Evolutionary conservation across 2,329 filamentous ascomycete species (phyloP).

Genomic region (Westerdykella sp.): DNA sequence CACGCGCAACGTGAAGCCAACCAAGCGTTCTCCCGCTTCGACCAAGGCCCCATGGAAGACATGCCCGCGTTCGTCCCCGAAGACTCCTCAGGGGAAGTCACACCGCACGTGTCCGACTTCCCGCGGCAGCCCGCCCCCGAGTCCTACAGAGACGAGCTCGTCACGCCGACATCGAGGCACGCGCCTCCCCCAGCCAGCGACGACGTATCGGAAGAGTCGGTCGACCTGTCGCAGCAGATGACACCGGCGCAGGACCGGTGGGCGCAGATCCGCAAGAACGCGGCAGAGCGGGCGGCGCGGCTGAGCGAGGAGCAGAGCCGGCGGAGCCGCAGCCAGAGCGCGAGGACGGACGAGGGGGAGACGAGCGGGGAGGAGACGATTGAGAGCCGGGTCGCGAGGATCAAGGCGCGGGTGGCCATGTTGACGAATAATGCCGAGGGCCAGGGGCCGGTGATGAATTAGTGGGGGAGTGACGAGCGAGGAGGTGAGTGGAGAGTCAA

Average conservation of each 20-base stretch:
- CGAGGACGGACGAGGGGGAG: slow-evolving; percentile 71
- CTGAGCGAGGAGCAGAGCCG: slow-evolving; percentile 59
- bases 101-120: slow-evolving; percentile 13
- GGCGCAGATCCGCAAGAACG: slow-evolving; percentile 94
- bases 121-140: slow-evolving; percentile 14
- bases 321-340: slow-evolving; percentile 48
- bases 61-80: slow-evolving; percentile 74
- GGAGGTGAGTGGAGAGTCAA: no score
- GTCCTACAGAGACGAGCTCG: slow-evolving; percentile 10
- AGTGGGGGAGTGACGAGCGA: no score
- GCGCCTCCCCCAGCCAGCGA: slow-evolving; percentile 17
- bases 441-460: slow-evolving; percentile 1
- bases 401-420: slow-evolving; percentile 94
- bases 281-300: slow-evolving; percentile 69
- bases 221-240: slow-evolving; percentile 35
- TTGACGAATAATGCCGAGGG: slow-evolving; percentile 58
- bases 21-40: slow-evolving; percentile 63
- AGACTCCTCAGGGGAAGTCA: slow-evolving; percentile 29
- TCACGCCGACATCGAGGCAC: slow-evolving; percentile 14
- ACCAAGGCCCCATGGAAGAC: slow-evolving; percentile 81
- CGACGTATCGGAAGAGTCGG: slow-evolving; percentile 39
- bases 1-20: slow-evolving; percentile 54
- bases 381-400: slow-evolving; percentile 90
- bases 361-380: slow-evolving; percentile 97
- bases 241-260: slow-evolving; percentile 64